Conservation (phyloP, 257 asterid species). For the Fraxinus anomala region DNA sequence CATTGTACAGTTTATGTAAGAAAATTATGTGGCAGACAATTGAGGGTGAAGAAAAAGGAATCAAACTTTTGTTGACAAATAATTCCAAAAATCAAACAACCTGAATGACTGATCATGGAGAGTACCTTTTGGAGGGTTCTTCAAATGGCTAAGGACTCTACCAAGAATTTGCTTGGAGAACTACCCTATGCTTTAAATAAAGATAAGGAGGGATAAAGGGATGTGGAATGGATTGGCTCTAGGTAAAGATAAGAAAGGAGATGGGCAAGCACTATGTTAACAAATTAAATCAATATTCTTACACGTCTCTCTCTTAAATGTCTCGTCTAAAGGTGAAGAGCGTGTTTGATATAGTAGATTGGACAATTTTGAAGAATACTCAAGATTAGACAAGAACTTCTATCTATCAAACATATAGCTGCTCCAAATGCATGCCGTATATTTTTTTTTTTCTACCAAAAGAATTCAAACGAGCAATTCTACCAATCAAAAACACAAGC, state of each 20-base stretch:
- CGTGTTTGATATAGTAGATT: background rate
- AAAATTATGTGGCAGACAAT: background rate
- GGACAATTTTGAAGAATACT: too few relatives aligned
- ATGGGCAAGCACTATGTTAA: conserved; percentile 25
- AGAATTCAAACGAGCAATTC: too few relatives aligned
- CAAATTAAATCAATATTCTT: conserved; percentile 16
- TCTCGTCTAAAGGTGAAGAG: background rate
- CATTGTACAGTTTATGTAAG: background rate
- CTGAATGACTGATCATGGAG: conserved; percentile 5
- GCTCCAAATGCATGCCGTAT: background rate
- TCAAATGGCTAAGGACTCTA: conserved; percentile 12
- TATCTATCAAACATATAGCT: too few relatives aligned
- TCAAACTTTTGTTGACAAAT: background rate
- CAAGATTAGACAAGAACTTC: too few relatives aligned
- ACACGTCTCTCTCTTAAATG: conserved; percentile 7
- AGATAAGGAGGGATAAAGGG: conserved; percentile 23
- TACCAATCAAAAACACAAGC: too few relatives aligned
- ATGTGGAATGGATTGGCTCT: conserved; percentile 23
- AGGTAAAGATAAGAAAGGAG: conserved; percentile 44
- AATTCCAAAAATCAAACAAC: background rate
- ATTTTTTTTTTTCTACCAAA: background rate
- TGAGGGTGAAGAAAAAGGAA: background rate
- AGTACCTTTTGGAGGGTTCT: conserved; percentile 12
- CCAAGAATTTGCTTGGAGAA: conserved; percentile 26
- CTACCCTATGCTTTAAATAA: conserved; percentile 33